phyloP scores from a whole-genome alignment of 2,329 filamentous ascomycete species.

The Sordariomycetes sp. region DNA sequence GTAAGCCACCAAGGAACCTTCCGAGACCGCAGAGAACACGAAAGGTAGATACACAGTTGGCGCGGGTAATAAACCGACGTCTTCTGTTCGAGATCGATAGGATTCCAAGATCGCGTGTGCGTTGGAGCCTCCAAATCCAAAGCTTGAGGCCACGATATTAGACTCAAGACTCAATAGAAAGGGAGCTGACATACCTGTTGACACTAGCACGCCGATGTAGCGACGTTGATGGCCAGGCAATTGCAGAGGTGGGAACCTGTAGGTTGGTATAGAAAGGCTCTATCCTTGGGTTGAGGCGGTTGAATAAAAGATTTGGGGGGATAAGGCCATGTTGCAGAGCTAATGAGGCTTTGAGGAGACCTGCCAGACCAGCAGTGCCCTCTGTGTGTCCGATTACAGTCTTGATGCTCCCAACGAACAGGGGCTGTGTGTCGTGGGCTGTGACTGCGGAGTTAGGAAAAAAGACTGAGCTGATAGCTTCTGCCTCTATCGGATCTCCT shows the following conservation, averaged over 20 bases:
- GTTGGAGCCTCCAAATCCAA: slow-evolving; percentile 33
- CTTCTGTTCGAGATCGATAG: too few species aligned
- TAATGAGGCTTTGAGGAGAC: slow-evolving; percentile 35
- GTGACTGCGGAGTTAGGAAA: slow-evolving; percentile 23
- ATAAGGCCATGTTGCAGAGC: slow-evolving; percentile 35
- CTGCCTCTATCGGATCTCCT: slow-evolving; percentile 1
- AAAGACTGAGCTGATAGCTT: background rate
- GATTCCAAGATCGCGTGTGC: slow-evolving; percentile 26
- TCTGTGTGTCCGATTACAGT: slow-evolving; percentile 39
- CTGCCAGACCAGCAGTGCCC: slow-evolving; percentile 34
- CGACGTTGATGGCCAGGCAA: slow-evolving; percentile 7
- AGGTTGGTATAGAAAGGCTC: slow-evolving; percentile 6
- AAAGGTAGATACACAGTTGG: too few species aligned
- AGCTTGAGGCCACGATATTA: too few species aligned
- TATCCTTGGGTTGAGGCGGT: slow-evolving; percentile 30
- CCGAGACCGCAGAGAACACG: slow-evolving; percentile 46
- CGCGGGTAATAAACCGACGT: too few species aligned
- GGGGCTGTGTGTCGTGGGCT: background rate
- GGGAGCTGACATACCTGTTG: too few species aligned
- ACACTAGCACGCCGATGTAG: slow-evolving; percentile 8
- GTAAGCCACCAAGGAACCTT: background rate
- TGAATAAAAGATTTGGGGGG: slow-evolving; percentile 35
- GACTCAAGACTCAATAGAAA: too few species aligned
- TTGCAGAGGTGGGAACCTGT: slow-evolving; percentile 7
- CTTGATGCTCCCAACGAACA: slow-evolving; percentile 29